Evolutionary conservation across 148 eudicot genomes (phyloP), one percentile per base, ranked within the genome.

Genomic region (Rhododendron henanense): DNA sequence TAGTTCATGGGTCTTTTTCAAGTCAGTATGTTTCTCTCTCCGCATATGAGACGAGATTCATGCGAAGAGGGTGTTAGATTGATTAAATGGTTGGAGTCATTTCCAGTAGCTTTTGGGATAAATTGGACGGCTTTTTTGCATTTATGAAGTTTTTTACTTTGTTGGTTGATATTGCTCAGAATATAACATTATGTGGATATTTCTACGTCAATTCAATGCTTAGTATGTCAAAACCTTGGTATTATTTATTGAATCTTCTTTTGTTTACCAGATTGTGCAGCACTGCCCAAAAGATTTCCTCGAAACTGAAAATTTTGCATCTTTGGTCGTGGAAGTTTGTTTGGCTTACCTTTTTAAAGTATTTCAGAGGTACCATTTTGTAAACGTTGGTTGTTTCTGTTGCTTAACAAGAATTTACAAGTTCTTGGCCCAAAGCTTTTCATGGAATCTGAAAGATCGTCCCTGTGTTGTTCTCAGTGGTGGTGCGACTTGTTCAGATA

Each of bases 281-380:
- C 91, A 94, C 89, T 94, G 99, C 87, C 99, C 99, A 44, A 87
- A 86, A 41, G 91, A 91, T 76, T 95, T 93, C 90, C 90, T 95
- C 78, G 92, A 90, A 84, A 83, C 84, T 81, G 94, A 92, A 61
- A 88, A 85, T 88, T 93, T 94, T 84, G 86, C 92, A 69, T 85
- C 85, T 83, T 90, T 92, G 88, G 89, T 88, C 59, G 81, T 90
- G 67, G 99, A 97, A 91, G 90, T 97, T 84, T 93, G 95, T 90
- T 84, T 93, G 88, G 90, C 90, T 65, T 94, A 91, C 87, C 90
- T 94, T 74, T 93, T 89, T 88, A 92, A 91, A 90, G 81, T 84
- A 81, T 79, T 89, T 76, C 88, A 88, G 82, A 91, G 98, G 98
- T 95, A 93, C 75, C 31, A 83, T 15, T 74, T 41, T 76, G 61